Evolutionary conservation across 2,329 filamentous ascomycete genomes (phyloP).

Genomic region (Sclerotinia sclerotiorum): DNA sequence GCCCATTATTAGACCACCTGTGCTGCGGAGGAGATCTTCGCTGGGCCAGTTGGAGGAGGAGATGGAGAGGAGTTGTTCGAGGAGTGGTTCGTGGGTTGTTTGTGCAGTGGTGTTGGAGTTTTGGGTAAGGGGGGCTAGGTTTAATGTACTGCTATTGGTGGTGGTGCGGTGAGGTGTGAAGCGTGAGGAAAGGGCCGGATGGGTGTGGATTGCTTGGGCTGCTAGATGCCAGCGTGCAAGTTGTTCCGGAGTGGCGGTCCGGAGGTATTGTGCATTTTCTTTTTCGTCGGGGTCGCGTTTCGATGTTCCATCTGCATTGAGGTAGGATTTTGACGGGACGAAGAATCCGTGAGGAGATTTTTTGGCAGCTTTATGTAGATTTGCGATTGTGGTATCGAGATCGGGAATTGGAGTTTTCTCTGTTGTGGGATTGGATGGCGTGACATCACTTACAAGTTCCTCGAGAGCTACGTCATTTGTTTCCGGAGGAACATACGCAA

Average conservation of each 20-base stretch:
- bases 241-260: background rate
- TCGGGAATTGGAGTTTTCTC: background rate
- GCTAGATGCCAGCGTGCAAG: conserved; percentile 20
- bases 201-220: background rate
- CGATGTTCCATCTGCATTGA: background rate
- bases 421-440: background rate
- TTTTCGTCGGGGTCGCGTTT: background rate
- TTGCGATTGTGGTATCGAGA: background rate
- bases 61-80: conserved; percentile 16
- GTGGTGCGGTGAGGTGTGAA: background rate
- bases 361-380: background rate
- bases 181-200: background rate
- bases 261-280: background rate
- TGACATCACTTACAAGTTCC: background rate
- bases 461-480: background rate
- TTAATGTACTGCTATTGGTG: too few relatives aligned
- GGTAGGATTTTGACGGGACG: background rate
- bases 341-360: background rate
- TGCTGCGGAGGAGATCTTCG: conserved; percentile 24
- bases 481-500: background rate
- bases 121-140: background rate
- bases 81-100: background rate
- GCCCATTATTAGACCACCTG: conserved; percentile 25
- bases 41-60: conserved; percentile 23
- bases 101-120: background rate